Evolutionary conservation across 2,329 filamentous ascomycete genomes (phyloP).

Genomic region (Penicillium frequentans): DNA sequence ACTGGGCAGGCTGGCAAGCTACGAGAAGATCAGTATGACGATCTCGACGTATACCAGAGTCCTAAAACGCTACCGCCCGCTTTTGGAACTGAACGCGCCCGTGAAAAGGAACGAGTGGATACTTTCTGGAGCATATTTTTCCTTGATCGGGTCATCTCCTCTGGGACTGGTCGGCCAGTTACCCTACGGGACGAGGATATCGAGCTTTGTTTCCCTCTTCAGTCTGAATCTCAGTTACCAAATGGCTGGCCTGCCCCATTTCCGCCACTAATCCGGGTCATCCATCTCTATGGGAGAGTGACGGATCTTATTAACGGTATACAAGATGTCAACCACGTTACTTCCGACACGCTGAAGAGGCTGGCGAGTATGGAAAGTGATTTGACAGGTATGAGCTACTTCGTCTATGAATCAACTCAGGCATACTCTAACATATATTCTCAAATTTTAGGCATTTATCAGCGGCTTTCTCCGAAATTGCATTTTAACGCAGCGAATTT

Average conservation of each 20-base stretch:
- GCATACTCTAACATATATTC: not conserved
- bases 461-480: constrained; percentile 70
- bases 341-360: constrained; percentile 68
- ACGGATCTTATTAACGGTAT: constrained; percentile 84
- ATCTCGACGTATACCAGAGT: constrained; percentile 36
- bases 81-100: constrained; percentile 59
- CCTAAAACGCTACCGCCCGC: constrained; percentile 38
- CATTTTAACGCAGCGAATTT: constrained; percentile 87
- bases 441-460: constrained; percentile 55
- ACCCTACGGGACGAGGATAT: constrained; percentile 83
- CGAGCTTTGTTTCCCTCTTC: constrained; percentile 68
- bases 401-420: too few relatives aligned
- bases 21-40: constrained; percentile 46
- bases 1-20: constrained; percentile 41
- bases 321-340: constrained; percentile 70
- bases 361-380: constrained; percentile 78
- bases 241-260: constrained; percentile 76
- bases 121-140: constrained; percentile 92
- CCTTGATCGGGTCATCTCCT: constrained; percentile 82
- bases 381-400: constrained; percentile 54
- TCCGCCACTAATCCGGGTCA: constrained; percentile 76
- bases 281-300: constrained; percentile 80
- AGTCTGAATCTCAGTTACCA: constrained; percentile 52
- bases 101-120: constrained; percentile 79
- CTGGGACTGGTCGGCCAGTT: constrained; percentile 79